Conservation (phyloP, 495 filamentous ascomycete species). For the Collariella sp. region DNA sequence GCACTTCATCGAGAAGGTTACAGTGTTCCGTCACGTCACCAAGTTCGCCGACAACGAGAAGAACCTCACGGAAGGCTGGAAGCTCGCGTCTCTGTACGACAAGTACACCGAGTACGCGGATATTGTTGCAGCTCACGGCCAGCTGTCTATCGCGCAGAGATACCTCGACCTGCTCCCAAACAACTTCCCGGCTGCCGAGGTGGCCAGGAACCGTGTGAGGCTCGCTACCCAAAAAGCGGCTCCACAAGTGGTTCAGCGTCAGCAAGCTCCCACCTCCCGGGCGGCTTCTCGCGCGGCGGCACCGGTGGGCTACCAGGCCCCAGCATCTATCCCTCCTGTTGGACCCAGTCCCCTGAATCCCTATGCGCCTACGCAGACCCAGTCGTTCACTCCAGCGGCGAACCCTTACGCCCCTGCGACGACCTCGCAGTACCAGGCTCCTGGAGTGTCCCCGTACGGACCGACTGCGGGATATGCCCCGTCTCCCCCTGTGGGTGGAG, state of each 20-base stretch:
- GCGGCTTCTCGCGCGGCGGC: constrained; percentile 25
- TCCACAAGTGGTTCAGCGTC: constrained; percentile 25
- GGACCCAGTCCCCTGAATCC: constrained; percentile 30
- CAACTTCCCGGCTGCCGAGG: constrained; percentile 79
- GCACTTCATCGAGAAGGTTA: constrained; percentile 95
- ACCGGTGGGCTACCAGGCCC: constrained; percentile 33
- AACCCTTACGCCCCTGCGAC: constrained; percentile 57
- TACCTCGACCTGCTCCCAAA: constrained; percentile 84
- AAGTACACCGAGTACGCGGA: constrained; percentile 97
- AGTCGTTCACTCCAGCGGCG: constrained; percentile 33
- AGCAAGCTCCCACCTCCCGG: constrained; percentile 21
- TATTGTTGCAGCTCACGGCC: constrained; percentile 83
- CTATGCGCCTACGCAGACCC: constrained; percentile 27
- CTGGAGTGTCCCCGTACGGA: constrained; percentile 26
- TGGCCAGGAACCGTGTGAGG: constrained; percentile 78
- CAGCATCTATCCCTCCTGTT: constrained; percentile 25
- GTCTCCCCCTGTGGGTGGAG: constrained; percentile 21
- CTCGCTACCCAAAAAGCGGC: constrained; percentile 67
- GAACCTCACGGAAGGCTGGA: constrained; percentile 68
- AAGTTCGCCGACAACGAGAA: constrained; percentile 80
- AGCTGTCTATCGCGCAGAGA: constrained; percentile 75
- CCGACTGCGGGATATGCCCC: constrained; percentile 29
- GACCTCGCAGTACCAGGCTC: constrained; percentile 24
- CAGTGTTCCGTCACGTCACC: constrained; percentile 88
- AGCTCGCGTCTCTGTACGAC: constrained; percentile 77